Evolutionary conservation across 2,329 filamentous ascomycete genomes (phyloP).

Genomic region (Fusarium sp.): DNA sequence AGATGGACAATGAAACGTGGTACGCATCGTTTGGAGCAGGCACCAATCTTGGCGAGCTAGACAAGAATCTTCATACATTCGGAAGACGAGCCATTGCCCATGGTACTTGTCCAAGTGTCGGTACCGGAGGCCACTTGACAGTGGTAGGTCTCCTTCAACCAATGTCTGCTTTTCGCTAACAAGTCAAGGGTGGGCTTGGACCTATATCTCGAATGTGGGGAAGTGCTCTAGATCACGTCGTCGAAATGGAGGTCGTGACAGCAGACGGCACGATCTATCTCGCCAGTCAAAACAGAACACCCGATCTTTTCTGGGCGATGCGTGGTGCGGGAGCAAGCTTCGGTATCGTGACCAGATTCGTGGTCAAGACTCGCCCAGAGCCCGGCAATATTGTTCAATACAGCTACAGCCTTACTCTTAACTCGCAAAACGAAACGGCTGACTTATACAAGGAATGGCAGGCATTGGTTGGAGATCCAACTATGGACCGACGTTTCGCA

Average conservation of each 20-base stretch:
- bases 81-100: conserved; percentile 68
- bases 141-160: conserved; percentile 53
- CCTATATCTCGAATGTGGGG: conserved; percentile 70
- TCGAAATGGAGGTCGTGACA: conserved; percentile 60
- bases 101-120: conserved; percentile 68
- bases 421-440: conserved; percentile 58
- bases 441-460: conserved; percentile 68
- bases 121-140: conserved; percentile 67
- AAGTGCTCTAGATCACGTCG: conserved; percentile 62
- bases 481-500: conserved; percentile 67
- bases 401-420: conserved; percentile 63
- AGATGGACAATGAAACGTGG: conserved; percentile 63
- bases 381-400: conserved; percentile 68
- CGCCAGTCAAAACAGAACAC: conserved; percentile 58
- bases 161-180: neutral
- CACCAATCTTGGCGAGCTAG: conserved; percentile 61
- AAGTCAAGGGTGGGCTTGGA: conserved; percentile 62
- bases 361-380: conserved; percentile 64
- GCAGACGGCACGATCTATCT: conserved; percentile 62
- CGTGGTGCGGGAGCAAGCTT: conserved; percentile 66
- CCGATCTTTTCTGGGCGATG: conserved; percentile 66
- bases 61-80: conserved; percentile 58
- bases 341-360: conserved; percentile 67
- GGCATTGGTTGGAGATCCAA: conserved; percentile 61
- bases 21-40: conserved; percentile 66